Base-by-base conservation (phyloP, 2,329 filamentous ascomycete species). In the Huntiella savannae region DNA sequence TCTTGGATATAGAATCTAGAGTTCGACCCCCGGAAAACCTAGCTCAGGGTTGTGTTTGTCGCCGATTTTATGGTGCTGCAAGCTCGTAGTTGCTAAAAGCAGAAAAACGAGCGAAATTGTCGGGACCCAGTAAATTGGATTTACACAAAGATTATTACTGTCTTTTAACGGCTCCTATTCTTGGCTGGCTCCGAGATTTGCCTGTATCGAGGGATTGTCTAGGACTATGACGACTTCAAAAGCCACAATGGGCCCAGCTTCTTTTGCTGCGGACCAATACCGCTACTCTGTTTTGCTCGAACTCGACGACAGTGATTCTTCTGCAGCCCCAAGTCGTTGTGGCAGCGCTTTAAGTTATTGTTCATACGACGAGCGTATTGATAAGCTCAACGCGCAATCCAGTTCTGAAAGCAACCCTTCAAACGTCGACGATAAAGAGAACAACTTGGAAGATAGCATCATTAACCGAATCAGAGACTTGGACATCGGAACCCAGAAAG, bases 241-340 rank as follows among this genome's bases (percentile, higher is more conserved):
- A 28, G 22, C 22, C 22, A 43, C 35, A 35, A 49, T 49, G 48
- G 44, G 44, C 36, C 39, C 44, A 36, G 15, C 19, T 10, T 40
- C 48, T 33, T 40, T 40, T 46, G 15, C 43, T 13, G 44, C 44
- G 35, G 44, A 49, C 40, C 44, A 43, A 22, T 46, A 37, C 47
- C 48, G 44, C 35, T 49, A 47, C 39, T 49, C 48, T 35, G 32
- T 49, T 28, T 38, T 49, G 4, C 33, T 49, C 28, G 48, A 49
- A 33, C 13, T 49, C 16, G 48, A 49, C 39, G 44, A 49, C 36
- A 46, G 37, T 33, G 40, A 40, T 15, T 36, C 38, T 22, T 44
- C 41, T 40, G 40, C 48, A 28, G 39, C 46, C 13, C 47, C 48
- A 16, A 49, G 48, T 37, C 48, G 48, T 41, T 49, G 48, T 43